These are phyloP conservation scores for Populus hybrid DNA, from an alignment of 441 rosid genomes.

Conservation along the genomic window DNA sequence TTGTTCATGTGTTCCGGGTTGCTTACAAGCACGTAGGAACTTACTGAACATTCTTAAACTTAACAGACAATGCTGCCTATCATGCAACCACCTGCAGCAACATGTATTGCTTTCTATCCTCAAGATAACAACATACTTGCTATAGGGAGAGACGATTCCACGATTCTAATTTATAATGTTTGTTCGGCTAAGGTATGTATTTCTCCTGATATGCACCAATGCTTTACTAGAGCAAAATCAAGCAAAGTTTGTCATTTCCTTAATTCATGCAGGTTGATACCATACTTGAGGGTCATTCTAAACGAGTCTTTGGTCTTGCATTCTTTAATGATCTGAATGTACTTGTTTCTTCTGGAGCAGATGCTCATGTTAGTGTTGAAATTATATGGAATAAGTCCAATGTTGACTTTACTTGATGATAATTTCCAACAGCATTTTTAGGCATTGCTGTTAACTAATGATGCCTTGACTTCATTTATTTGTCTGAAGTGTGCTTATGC, in stretches of 20 bases:
- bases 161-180: constrained; percentile 44
- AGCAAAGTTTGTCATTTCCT: background rate
- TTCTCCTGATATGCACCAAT: constrained; percentile 2
- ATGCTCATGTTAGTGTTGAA: constrained; percentile 43
- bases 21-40: background rate
- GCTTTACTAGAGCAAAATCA: background rate
- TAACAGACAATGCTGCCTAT: constrained; percentile 44
- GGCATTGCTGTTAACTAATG: background rate
- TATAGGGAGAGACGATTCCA: constrained; percentile 57
- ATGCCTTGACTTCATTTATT: background rate
- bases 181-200: constrained; percentile 44
- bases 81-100: constrained; percentile 59
- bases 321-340: constrained; percentile 42
- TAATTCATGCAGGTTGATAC: constrained; percentile 32
- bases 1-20: background rate
- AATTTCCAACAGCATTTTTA: background rate
- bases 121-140: constrained; percentile 63
- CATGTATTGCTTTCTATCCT: constrained; percentile 58
- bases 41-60: background rate
- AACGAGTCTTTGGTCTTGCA: constrained; percentile 47
- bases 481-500: background rate
- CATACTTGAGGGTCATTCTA: constrained; percentile 53
- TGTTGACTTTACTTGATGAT: background rate
- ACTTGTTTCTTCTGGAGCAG: constrained; percentile 59
- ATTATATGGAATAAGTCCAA: background rate